Base-by-base conservation (phyloP, 176 grass and related monocot species). In the Hordeum marinum region DNA sequence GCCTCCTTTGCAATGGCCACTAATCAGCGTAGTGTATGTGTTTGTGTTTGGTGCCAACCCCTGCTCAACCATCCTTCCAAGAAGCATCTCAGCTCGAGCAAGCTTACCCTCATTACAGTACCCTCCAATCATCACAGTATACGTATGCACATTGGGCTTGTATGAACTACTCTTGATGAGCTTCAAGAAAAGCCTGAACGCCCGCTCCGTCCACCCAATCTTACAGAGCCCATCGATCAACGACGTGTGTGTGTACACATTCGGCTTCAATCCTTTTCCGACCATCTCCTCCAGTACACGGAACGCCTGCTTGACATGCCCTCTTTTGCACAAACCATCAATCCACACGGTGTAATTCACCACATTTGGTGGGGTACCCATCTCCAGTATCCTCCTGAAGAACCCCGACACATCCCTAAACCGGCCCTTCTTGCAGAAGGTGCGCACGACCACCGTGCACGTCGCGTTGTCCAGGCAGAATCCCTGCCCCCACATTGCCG, bases 251-350 rank as follows among this genome's bases (percentile, higher is more conserved):
- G 96, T 95, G 85, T 98, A 98, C 45, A 92, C 89, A n/a, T 95
- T 94, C 1, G 88, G 93, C 52, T 95, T 98, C 83, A 95, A 27
- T 24, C 91, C 96, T 57, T 80, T 89, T 41, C 68, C 24, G 5
- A 93, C 89, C 96, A 95, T 98, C 85, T 93, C 96, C 86, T 95
- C 93, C 75, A 98, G 87, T 64, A 98, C 88, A 76, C 84, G 89
- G 87, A 98, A 95, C 23, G 91, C 93, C 72, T 95, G 93, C 82
- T 95, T 95, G 52, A 95, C 87, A 4, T 87, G 83, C 2, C 91
- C 87, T 37, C 46, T 85, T 14, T 92, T 94, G 60, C 96, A 98
- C 48, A 98, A 70, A 23, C 87, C 93, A 79, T 93, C 77, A 13
- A 95, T 92, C 85, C 92, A 84, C 8, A 50, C 83, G 1, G 93